A percentile compares a stretch with the other conserved stretches of the same genome.
Evolutionary conservation across 805 yeast genomes (phyloP).

Genomic region (Candida oleophila): DNA sequence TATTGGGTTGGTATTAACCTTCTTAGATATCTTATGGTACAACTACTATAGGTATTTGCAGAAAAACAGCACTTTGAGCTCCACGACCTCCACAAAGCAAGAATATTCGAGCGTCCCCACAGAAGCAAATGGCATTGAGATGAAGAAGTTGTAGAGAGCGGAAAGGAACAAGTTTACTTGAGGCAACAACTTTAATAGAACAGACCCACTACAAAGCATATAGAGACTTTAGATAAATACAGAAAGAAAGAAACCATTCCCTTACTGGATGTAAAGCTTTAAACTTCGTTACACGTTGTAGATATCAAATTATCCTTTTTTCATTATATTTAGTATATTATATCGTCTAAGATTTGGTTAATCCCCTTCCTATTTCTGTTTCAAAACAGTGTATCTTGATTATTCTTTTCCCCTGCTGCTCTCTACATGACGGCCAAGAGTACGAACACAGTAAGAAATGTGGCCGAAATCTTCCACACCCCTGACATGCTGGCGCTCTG

Average conservation of each 20-base stretch:
- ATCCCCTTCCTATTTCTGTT: too few relatives aligned
- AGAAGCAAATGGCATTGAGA: neutral
- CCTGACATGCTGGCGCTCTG: neutral
- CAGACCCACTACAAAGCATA: neutral
- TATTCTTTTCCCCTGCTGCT: too few relatives aligned
- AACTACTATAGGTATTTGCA: constrained; percentile 56
- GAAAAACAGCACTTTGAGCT: constrained; percentile 4
- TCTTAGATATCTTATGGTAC: constrained; percentile 80
- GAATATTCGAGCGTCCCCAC: neutral
- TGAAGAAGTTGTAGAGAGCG: constrained; percentile 2
- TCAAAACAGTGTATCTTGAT: too few relatives aligned
- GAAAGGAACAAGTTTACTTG: neutral
- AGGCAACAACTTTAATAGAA: neutral
- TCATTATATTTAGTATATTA: too few relatives aligned
- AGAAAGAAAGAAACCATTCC: too few relatives aligned
- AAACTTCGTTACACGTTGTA: too few relatives aligned
- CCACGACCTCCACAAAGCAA: neutral
- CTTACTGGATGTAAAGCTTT: too few relatives aligned
- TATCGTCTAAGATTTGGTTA: too few relatives aligned
- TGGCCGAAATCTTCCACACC: neutral
- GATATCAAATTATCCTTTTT: too few relatives aligned
- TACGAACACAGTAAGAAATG: neutral
- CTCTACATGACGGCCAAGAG: neutral
- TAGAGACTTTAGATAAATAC: neutral
- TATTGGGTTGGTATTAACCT: constrained; percentile 71